phyloP scores from a whole-genome alignment of 306 rosid species.

The Glycyrrhiza uralensis region DNA sequence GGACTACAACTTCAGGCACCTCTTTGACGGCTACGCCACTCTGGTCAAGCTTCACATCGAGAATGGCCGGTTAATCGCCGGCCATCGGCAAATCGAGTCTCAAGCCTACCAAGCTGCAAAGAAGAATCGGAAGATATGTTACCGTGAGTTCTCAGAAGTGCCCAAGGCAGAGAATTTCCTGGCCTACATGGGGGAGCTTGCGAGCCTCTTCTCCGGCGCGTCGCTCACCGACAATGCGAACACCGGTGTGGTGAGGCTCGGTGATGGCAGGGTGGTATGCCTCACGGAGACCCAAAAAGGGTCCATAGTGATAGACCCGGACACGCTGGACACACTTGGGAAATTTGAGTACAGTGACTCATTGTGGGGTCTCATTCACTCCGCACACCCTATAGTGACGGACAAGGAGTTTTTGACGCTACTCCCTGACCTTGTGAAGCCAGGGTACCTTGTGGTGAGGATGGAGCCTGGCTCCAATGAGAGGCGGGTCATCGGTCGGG shows the following conservation, averaged over 20 bases:
- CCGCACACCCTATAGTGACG: slow-evolving; percentile 91
- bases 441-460: slow-evolving; percentile 72
- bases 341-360: slow-evolving; percentile 75
- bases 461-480: slow-evolving; percentile 79
- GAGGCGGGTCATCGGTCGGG: slow-evolving; percentile 73
- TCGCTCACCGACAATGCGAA: slow-evolving; percentile 87
- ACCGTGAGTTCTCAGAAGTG: slow-evolving; percentile 86
- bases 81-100: slow-evolving; percentile 83
- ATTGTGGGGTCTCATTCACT: slow-evolving; percentile 80
- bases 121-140: slow-evolving; percentile 65
- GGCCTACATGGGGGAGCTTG: slow-evolving; percentile 68
- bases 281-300: slow-evolving; percentile 94
- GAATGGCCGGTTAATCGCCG: slow-evolving; percentile 51
- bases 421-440: slow-evolving; percentile 71
- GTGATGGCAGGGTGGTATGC: slow-evolving; percentile 86
- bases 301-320: slow-evolving; percentile 69
- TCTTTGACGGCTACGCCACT: slow-evolving; percentile 92
- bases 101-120: slow-evolving; percentile 77
- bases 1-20: slow-evolving; percentile 83
- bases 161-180: slow-evolving; percentile 69
- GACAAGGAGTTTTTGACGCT: slow-evolving; percentile 68
- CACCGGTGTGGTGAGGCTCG: slow-evolving; percentile 80
- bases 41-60: slow-evolving; percentile 60
- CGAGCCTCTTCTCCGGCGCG: slow-evolving; percentile 70
- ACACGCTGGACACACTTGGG: slow-evolving; percentile 63